Base-by-base conservation (phyloP, 2,329 filamentous ascomycete species). In the Fonsecaea pugnacius region DNA sequence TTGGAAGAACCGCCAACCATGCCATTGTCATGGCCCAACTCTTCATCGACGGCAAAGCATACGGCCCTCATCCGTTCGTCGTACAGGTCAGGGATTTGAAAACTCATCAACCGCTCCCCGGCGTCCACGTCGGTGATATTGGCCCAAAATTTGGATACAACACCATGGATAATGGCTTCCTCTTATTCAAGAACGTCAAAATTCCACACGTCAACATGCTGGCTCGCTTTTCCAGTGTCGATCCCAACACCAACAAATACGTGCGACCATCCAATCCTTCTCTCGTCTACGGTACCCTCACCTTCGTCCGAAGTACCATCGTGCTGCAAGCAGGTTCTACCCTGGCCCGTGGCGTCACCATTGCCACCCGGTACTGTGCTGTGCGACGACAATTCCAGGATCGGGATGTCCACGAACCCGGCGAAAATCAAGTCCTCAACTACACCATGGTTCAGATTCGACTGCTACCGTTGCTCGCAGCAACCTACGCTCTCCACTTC, bases 401-500 rank as follows among this genome's bases (percentile, higher is more conserved):
- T 70, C 84, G 86, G 4, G 90, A 92, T 76, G 85, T 87, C 5
- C 81, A 83, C 32, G 80, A 83, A 66, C 75, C 78, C 27, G 85
- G 84, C 4, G 90, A 92, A 78, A 91, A 87, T 73, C 88, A 89
- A 71, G 90, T 92, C 1, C 80, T 92, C 32, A 89, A 92, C 79
- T 92, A 92, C 77, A 91, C 89, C 67, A 92, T 91, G 86, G 90
- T 92, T 7, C 89, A 92, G 74, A 85, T 89, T 72, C 85, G 90
- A 54, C 80, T 92, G 1, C 79, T 92, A 24, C 89, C 90, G 1
- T 81, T 92, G 2, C 79, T 93, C 8, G 90, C 90, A 0, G 84
- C 89, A 1, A 90, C 89, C 1, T 92, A 89, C 69, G 90, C 90
- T n/a, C 80, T 92, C 12, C 89, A 91, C 75, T 92, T 92, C 73